Base-by-base conservation (phyloP, 768 basidiomycete species). In the Tulasnella sp. region DNA sequence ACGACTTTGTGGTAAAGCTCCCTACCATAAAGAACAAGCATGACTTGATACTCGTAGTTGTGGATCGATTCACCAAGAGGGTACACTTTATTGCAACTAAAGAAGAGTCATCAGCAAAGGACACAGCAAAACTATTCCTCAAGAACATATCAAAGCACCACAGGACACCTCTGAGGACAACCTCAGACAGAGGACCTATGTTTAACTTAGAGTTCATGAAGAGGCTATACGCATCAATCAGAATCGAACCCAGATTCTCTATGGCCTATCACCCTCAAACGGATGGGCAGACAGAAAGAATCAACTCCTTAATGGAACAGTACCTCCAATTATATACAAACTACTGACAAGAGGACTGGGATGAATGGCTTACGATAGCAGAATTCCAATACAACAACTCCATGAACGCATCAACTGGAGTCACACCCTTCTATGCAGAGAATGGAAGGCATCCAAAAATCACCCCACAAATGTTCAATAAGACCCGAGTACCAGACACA, bases 361-460 rank as follows among this genome's bases (percentile, higher is more conserved):
- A 2, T 12, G 31, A 25, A 21, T 2, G 19, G 19, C 51, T 53
- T 17, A 7, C 19, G 8, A 22, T 52, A 4, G 49, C 56, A 8
- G 44, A 59, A 41, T 59, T 59, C 48, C 10, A 19, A 7, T 49
- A 58, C 29, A 58, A 58, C 25, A 58, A 58, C 46, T 4, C 15
- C 7, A 10, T 15, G 10, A 8, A 24, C 22, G 3, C 45, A 12
- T n/a, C 56, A 5, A 58, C 48, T 25, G 21, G 45, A 24, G 22
- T 58, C 27, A 22, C 69, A 0, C 72, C 70, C 2, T 64, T 67
- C 2, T 71, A 63, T 52, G 59, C 70, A 2, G 61, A 71, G 0
- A 50, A 61, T 15, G 56, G 53, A 5, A 45, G 49, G 8, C 19
- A 58, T 27, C 56, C 56, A 48, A 48, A 5, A 22, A 48, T 48